Evolutionary conservation across 768 basidiomycete species (phyloP).

Genomic region (Trametes cingulata): DNA sequence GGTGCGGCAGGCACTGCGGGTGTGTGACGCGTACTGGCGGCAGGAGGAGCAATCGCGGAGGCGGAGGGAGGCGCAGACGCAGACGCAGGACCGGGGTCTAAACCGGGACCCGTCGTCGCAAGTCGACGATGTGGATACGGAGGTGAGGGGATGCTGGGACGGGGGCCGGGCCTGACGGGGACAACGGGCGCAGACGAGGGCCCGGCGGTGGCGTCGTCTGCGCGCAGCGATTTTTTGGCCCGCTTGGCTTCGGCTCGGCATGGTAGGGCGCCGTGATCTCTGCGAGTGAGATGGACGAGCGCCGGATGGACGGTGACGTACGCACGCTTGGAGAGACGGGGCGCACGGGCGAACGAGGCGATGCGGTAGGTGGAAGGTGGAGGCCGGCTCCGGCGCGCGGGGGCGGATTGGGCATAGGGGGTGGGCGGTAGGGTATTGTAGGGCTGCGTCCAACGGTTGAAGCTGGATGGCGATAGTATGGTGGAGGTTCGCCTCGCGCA

Average conservation of each 20-base stretch:
- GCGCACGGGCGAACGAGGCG: conserved; percentile 6
- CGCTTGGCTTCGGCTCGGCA: conserved; percentile 25
- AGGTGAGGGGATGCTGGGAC: conserved; percentile 15
- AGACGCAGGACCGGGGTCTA: conserved; percentile 7
- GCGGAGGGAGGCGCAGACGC: background rate
- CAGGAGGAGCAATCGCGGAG: background rate
- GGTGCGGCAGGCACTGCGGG: background rate
- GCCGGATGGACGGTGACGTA: conserved; percentile 33
- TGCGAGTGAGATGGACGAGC: conserved; percentile 42
- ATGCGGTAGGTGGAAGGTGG: conserved; percentile 5
- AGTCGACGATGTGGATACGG: conserved; percentile 24
- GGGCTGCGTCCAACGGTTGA: background rate
- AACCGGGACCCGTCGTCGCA: conserved; percentile 18
- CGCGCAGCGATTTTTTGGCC: conserved; percentile 79
- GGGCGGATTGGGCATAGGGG: background rate
- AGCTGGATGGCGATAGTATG: conserved; percentile 5
- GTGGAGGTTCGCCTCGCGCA: conserved; percentile 22
- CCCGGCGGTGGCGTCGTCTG: conserved; percentile 72
- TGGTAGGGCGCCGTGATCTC: conserved; percentile 44
- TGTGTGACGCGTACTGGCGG: background rate
- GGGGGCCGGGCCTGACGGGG: conserved; percentile 29
- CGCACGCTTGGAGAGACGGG: background rate
- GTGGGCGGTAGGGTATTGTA: conserved; percentile 7
- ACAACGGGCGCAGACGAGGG: conserved; percentile 69
- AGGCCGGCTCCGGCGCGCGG: background rate